A percentile compares a stretch with the other conserved stretches of the same genome.
These are phyloP conservation scores for Ulota crispa DNA, from an alignment of 225 moss, liverwort and hornwort genomes.

Conservation along the genomic window DNA sequence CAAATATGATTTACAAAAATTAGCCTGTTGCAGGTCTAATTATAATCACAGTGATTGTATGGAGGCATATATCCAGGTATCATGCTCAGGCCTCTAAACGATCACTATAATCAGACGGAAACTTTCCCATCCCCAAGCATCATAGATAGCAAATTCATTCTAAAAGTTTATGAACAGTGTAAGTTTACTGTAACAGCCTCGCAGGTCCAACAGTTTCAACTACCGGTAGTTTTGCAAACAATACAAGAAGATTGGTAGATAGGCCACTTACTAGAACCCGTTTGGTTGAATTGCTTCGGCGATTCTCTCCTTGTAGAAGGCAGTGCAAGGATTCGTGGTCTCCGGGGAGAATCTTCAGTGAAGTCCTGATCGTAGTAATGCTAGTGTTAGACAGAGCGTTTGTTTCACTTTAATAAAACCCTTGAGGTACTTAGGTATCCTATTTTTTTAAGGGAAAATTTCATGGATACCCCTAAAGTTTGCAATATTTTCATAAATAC, in stretches of 20 bases:
- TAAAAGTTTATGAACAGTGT: background rate
- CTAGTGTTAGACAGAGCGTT: background rate
- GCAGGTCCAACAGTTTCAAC: background rate
- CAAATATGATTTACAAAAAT: too few species aligned
- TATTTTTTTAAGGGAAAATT: too few species aligned
- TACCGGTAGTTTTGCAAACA: accelerated
- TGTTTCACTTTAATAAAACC: background rate
- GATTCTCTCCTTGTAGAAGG: conserved; percentile 27
- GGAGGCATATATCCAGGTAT: background rate
- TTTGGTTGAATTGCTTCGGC: conserved; percentile 13
- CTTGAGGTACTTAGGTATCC: background rate
- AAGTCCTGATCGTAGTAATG: background rate
- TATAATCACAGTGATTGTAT: accelerated
- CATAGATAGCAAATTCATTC: too few species aligned
- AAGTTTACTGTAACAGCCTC: background rate
- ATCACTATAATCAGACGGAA: too few species aligned
- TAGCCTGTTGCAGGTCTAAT: accelerated
- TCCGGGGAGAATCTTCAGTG: background rate
- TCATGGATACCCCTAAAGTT: too few species aligned
- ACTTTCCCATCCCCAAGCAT: too few species aligned
- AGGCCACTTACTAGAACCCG: conserved; percentile 20
- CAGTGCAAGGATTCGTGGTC: conserved; percentile 28
- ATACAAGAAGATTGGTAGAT: background rate
- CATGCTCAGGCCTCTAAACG: too few species aligned
- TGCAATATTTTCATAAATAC: too few species aligned